Conservation (phyloP, 257 asterid species). For the Coffea canephora region DNA sequence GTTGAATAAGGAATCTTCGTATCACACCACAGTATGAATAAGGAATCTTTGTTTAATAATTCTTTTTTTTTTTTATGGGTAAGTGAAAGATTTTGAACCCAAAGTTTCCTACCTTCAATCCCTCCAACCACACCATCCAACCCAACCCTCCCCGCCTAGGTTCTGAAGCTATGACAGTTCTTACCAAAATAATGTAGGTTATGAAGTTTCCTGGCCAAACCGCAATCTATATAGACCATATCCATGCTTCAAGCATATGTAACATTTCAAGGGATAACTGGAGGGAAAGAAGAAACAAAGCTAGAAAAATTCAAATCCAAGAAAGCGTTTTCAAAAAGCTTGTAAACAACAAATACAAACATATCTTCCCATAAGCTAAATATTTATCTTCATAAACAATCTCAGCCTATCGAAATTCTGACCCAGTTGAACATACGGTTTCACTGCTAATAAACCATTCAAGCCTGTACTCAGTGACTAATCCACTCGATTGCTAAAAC, state of each 20-base stretch:
- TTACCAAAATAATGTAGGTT: background rate
- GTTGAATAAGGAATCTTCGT: background rate
- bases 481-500: conserved; percentile 5
- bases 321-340: background rate
- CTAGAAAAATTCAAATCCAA: background rate
- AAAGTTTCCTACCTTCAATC: too few species aligned
- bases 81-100: too few species aligned
- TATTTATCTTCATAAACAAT: background rate
- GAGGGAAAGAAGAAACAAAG: background rate
- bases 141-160: too few species aligned
- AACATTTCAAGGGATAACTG: background rate
- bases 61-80: too few species aligned
- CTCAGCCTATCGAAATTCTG: conserved; percentile 4
- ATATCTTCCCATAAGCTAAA: background rate
- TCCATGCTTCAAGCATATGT: background rate
- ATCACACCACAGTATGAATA: background rate
- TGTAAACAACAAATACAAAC: background rate
- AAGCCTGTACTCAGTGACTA: background rate
- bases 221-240: background rate
- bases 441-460: conserved; percentile 5
- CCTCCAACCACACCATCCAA: too few species aligned
- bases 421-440: conserved; percentile 9
- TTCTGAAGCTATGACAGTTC: background rate
- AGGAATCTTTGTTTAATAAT: too few species aligned
- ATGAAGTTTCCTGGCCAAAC: background rate